Evolutionary conservation across 208 protist genomes (phyloP), one percentile per base, ranked within the genome.

Genomic region (Entamoeba invadens): DNA sequence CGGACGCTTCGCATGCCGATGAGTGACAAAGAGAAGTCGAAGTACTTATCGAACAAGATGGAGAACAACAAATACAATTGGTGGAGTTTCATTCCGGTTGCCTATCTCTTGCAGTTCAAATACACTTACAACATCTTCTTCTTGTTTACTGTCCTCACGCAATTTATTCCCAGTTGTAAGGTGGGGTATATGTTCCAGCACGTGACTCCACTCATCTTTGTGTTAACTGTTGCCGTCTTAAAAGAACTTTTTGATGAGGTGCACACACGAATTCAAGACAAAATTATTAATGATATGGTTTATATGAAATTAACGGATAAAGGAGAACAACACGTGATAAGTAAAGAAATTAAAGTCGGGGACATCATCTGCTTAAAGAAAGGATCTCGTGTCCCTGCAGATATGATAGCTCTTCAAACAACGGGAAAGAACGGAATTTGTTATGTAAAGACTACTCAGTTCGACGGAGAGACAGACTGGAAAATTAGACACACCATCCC

Each of bases 241-340:
- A 95, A 95, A 72, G 94, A 95, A 57, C 16, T 94, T 4, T 77
- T 72, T 47, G 94, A 95, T 93, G 94, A 95, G 35, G 14, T 95
- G 6, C 57, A 42, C 18, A 87, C 46, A 2, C n/a, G 50, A 45
- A 46, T 44, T 45, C 45, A 45, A 72, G 94, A 94, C 44, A 2
- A 38, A 35, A 45, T 47, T 21, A 87, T 57, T 35, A 94, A 94
- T 91, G 16, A 46, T 45, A 92, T 42, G 38, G 38, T 77, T 77
- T 77, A 77, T 77, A 77, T n/a, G 10, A 77, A 77, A 77, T 31
- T 77, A n/a, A 77, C 57, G 10, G 57, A 77, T 77, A 77, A 77
- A 77, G 57, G 57, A 77, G 57, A 77, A 77, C 6, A 42, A 0
- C 25, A 77, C 10, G 3, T 77, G 3, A 77, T 42, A 12, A 4